A percentile compares a stretch with the other conserved stretches of the same genome.
Conservation (phyloP, 345 rosid genomes). For the Brassica carinata region DNA sequence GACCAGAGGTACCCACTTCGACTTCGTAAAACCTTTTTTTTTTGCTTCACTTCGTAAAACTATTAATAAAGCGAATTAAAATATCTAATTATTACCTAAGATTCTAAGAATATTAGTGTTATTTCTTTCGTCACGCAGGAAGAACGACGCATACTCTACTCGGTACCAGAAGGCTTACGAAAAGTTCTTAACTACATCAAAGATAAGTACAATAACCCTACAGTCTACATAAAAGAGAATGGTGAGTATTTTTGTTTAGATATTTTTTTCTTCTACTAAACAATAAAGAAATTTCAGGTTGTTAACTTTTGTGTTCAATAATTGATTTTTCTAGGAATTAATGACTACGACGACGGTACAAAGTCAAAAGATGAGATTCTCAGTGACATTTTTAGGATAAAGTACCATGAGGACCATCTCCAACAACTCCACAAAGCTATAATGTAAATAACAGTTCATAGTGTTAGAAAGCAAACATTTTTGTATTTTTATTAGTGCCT, state of each 20-base stretch:
- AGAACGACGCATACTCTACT: background rate
- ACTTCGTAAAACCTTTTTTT: background rate
- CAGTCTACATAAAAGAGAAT: slow-evolving; percentile 52
- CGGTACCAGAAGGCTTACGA: slow-evolving; percentile 26
- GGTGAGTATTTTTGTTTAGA: slow-evolving; percentile 36
- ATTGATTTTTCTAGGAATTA: background rate
- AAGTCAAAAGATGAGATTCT: slow-evolving; percentile 29
- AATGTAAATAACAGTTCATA: slow-evolving; percentile 19
- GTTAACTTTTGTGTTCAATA: background rate
- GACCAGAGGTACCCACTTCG: slow-evolving; percentile 21
- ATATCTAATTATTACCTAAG: background rate
- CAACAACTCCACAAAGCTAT: slow-evolving; percentile 38
- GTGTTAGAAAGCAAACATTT: background rate
- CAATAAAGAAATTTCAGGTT: background rate
- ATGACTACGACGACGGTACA: slow-evolving; percentile 31
- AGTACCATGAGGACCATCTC: slow-evolving; percentile 33
- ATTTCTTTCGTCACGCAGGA: slow-evolving; percentile 4
- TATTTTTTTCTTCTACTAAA: background rate
- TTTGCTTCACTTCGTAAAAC: background rate
- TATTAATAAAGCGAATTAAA: background rate
- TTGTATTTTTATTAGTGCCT: background rate
- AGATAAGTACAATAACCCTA: slow-evolving; percentile 47
- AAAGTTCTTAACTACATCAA: slow-evolving; percentile 36
- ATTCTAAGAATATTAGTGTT: background rate
- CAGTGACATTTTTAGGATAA: slow-evolving; percentile 30